Evolutionary conservation across 805 yeast genomes (phyloP).

Genomic region (Kuraishia molischiana): DNA sequence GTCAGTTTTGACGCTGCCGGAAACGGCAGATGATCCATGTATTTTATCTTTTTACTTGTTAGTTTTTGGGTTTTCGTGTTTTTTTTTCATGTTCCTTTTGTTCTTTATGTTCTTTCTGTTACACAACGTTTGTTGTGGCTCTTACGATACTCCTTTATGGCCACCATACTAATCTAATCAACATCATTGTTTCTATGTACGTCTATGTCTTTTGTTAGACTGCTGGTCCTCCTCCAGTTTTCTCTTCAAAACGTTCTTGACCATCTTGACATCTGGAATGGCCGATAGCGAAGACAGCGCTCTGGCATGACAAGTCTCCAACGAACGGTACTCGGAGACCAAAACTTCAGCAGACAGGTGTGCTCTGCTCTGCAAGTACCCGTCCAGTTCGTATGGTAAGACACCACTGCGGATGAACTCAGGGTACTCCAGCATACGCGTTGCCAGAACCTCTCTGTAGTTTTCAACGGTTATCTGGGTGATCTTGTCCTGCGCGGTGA

Average conservation of each 20-base stretch:
- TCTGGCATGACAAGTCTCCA: conserved; percentile 26
- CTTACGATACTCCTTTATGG: no score
- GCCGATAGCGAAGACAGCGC: conserved; percentile 22
- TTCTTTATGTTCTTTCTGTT: background rate
- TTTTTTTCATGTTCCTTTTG: background rate
- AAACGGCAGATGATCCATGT: background rate
- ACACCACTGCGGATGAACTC: conserved; percentile 6
- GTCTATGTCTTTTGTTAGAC: conserved; percentile 16
- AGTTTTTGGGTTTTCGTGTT: background rate
- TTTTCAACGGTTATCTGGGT: conserved; percentile 25
- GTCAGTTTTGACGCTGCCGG: background rate
- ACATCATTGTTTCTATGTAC: no score
- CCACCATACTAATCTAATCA: no score
- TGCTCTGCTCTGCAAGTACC: conserved; percentile 12
- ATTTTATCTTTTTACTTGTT: background rate
- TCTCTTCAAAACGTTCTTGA: conserved; percentile 50
- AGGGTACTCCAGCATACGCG: conserved; percentile 41
- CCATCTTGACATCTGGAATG: conserved; percentile 50
- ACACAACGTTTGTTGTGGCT: conserved; percentile 3
- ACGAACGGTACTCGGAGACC: conserved; percentile 42
- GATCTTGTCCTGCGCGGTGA: conserved; percentile 39
- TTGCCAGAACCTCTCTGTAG: conserved; percentile 22
- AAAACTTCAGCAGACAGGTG: conserved; percentile 48
- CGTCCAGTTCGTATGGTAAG: conserved; percentile 9
- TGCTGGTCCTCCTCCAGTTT: conserved; percentile 20